Percentiles rank a stretch among this genome's conserved stretches.
Evolutionary conservation across 148 eudicot genomes (phyloP).

Genomic region (Tetragonia tetragonoides): DNA sequence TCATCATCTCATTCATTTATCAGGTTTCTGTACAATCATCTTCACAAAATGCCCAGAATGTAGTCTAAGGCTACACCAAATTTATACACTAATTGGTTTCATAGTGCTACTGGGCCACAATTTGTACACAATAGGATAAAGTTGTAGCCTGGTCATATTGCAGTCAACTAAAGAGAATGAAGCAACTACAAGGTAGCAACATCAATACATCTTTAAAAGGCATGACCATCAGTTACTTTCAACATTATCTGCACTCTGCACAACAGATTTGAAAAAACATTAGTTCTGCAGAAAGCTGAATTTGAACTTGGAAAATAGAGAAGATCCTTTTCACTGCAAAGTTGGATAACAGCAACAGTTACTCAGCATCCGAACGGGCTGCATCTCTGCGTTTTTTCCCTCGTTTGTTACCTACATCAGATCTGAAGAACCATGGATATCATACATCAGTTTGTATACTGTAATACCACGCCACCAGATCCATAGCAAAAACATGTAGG

Average conservation of each 20-base stretch:
- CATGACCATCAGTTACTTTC: too few species aligned
- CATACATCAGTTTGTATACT: background rate
- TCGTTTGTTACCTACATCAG: background rate
- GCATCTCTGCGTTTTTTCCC: background rate
- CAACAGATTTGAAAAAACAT: background rate
- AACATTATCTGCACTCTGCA: background rate
- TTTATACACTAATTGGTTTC: background rate
- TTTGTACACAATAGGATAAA: conserved; percentile 7
- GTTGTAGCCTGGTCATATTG: background rate
- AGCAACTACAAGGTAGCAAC: background rate
- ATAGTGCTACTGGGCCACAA: background rate
- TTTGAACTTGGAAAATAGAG: background rate
- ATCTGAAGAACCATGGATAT: background rate
- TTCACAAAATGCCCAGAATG: background rate
- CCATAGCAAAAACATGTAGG: background rate
- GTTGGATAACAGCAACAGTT: background rate
- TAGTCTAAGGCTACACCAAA: background rate
- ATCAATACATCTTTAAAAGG: background rate
- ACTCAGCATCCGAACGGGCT: background rate
- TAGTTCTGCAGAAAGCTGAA: background rate
- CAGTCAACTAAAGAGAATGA: background rate
- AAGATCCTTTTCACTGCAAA: background rate
- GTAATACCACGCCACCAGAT: background rate
- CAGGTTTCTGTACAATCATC: background rate
- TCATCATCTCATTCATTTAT: background rate